Evolutionary conservation across 176 grass and related monocot genomes (phyloP).

Genomic region (Avena insularis): DNA sequence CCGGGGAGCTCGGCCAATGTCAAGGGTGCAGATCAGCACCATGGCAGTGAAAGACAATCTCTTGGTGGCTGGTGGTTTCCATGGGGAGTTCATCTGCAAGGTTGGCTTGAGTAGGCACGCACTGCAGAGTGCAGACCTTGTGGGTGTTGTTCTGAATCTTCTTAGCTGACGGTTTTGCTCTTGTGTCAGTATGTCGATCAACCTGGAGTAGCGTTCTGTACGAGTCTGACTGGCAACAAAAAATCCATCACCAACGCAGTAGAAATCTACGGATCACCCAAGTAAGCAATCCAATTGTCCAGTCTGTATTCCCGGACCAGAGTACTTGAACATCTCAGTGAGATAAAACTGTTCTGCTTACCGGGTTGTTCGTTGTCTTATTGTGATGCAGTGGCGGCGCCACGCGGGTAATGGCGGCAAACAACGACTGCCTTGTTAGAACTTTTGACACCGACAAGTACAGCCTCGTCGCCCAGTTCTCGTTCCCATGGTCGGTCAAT

Average conservation of each 20-base stretch:
- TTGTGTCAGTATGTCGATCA: slow-evolving; percentile 59
- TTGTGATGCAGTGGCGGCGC: slow-evolving; percentile 58
- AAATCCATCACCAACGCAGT: slow-evolving; percentile 85
- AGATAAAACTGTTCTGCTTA: not conserved
- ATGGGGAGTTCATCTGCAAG: slow-evolving; percentile 88
- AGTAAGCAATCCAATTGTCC: slow-evolving; percentile 38
- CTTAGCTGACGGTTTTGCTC: not conserved
- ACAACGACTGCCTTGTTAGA: slow-evolving; percentile 72
- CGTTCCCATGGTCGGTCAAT: slow-evolving; percentile 83
- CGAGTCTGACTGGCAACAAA: slow-evolving; percentile 58
- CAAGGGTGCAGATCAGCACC: slow-evolving; percentile 80
- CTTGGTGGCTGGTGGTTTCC: slow-evolving; percentile 82
- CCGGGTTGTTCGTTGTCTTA: slow-evolving; percentile 8
- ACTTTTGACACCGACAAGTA: slow-evolving; percentile 64
- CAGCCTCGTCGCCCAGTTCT: slow-evolving; percentile 42
- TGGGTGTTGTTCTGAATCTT: not conserved
- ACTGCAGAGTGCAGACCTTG: not conserved
- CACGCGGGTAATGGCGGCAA: slow-evolving; percentile 51
- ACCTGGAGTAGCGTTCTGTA: slow-evolving; percentile 64
- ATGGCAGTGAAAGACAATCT: slow-evolving; percentile 76
- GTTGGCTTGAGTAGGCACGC: slow-evolving; percentile 21
- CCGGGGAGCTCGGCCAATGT: slow-evolving; percentile 45
- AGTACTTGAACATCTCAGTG: too few relatives aligned
- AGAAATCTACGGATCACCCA: slow-evolving; percentile 50
- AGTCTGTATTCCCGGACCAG: not conserved